Conservation (phyloP, 2,329 filamentous ascomycete genomes). For the Fusarium globosum region DNA sequence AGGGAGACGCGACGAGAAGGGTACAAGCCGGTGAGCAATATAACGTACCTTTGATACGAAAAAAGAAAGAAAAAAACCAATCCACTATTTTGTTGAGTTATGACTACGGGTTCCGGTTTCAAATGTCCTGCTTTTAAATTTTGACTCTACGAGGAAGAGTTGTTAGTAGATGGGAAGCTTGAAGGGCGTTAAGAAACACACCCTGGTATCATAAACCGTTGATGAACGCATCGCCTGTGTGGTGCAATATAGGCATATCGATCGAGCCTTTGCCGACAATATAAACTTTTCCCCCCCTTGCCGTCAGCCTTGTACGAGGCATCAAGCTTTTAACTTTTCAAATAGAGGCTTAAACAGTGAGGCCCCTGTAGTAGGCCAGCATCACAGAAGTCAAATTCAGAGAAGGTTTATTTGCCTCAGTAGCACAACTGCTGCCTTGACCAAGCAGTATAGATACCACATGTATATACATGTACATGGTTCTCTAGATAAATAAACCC, state of each 20-base stretch:
- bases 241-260: too few species aligned
- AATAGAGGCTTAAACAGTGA: too few species aligned
- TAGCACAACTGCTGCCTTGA: too few species aligned
- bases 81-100: conserved; percentile 21
- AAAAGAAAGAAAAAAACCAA: not conserved
- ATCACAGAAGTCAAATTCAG: too few species aligned
- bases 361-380: too few species aligned
- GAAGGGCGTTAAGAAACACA: not conserved
- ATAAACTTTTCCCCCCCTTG: too few species aligned
- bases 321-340: too few species aligned
- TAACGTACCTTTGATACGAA: conserved; percentile 20
- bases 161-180: not conserved
- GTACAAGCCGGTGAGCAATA: conserved; percentile 25
- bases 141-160: not conserved
- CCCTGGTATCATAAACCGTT: not conserved
- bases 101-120: not conserved
- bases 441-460: too few species aligned
- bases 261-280: not conserved
- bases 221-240: not conserved
- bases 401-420: too few species aligned
- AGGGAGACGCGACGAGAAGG: conserved; percentile 15
- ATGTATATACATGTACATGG: not conserved
- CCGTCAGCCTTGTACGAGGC: too few species aligned
- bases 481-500: not conserved
- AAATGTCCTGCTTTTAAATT: not conserved